phyloP scores from a whole-genome alignment of 1,284 basidiomycete genomes.

The Ustilago crameri region DNA sequence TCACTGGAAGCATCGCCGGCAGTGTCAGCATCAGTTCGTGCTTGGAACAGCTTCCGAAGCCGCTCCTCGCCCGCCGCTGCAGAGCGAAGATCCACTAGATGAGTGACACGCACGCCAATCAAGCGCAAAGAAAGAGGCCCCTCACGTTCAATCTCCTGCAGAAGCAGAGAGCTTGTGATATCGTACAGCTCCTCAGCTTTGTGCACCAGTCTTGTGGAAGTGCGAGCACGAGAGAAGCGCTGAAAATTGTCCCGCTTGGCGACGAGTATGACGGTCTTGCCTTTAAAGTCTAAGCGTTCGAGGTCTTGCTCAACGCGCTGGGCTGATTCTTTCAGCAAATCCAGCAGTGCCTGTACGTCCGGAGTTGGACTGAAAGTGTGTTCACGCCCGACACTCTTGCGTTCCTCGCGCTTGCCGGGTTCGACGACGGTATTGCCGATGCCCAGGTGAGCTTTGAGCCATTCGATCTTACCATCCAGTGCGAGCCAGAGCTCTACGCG shows the following conservation, averaged over 20 bases:
- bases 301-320: conserved; percentile 59
- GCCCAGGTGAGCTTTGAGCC: conserved; percentile 59
- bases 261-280: conserved; percentile 58
- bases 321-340: conserved; percentile 50
- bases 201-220: conserved; percentile 30
- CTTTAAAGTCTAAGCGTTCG: conserved; percentile 54
- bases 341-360: conserved; percentile 38
- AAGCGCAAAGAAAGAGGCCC: conserved; percentile 51
- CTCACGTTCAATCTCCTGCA: conserved; percentile 47
- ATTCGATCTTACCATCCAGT: conserved; percentile 56
- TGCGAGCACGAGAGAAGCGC: conserved; percentile 60
- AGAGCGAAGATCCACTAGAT: conserved; percentile 51
- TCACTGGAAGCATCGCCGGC: conserved; percentile 1
- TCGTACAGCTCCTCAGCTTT: conserved; percentile 58
- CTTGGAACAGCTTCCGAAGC: conserved; percentile 36
- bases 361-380: conserved; percentile 63
- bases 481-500: conserved; percentile 60
- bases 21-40: background rate
- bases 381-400: conserved; percentile 65
- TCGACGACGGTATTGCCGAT: conserved; percentile 58
- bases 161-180: conserved; percentile 40
- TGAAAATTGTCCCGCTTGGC: conserved; percentile 60
- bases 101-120: conserved; percentile 59
- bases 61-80: conserved; percentile 41
- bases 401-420: conserved; percentile 57